Conservation (phyloP, 805 yeast genomes). For the Yarrowia yakushimensis region DNA sequence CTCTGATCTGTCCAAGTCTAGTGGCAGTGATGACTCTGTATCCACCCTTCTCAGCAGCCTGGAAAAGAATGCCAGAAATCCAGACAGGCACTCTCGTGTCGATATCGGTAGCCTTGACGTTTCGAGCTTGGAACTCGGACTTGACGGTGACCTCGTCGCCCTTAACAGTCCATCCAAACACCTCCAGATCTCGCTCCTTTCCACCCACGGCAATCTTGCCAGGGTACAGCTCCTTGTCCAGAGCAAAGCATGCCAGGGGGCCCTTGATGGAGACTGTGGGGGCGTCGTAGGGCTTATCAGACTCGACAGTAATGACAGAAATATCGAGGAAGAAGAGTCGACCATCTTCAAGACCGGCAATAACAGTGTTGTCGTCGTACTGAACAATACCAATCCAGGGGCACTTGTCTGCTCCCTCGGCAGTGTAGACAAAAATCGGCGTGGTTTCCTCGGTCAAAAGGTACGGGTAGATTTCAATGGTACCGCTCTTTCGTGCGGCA, state of each 20-base stretch:
- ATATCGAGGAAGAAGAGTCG: background rate
- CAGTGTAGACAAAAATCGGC: background rate
- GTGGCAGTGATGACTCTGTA: conserved; percentile 58
- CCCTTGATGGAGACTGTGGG: conserved; percentile 16
- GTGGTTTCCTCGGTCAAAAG: conserved; percentile 8
- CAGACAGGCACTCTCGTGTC: conserved; percentile 82
- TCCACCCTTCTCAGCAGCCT: conserved; percentile 41
- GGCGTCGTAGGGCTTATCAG: conserved; percentile 7
- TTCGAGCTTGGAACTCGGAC: conserved; percentile 64
- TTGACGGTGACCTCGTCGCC: conserved; percentile 34
- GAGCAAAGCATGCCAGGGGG: conserved; percentile 27
- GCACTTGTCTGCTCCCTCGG: background rate
- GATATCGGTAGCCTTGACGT: conserved; percentile 74
- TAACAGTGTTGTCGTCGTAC: conserved; percentile 8
- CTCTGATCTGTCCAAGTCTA: conserved; percentile 68
- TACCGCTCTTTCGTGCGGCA: conserved; percentile 29
- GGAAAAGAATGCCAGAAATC: conserved; percentile 52
- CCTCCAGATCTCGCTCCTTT: conserved; percentile 68
- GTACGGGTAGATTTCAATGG: conserved; percentile 27
- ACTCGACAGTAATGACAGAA: background rate
- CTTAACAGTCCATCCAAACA: conserved; percentile 28
- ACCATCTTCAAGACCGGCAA: conserved; percentile 5
- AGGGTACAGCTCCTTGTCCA: conserved; percentile 12
- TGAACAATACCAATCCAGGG: conserved; percentile 1
- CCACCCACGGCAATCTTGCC: conserved; percentile 77